Evolutionary conservation across 345 rosid species (phyloP), one percentile per base, ranked within the genome.

Genomic region (Pseudoturritis turrita): DNA sequence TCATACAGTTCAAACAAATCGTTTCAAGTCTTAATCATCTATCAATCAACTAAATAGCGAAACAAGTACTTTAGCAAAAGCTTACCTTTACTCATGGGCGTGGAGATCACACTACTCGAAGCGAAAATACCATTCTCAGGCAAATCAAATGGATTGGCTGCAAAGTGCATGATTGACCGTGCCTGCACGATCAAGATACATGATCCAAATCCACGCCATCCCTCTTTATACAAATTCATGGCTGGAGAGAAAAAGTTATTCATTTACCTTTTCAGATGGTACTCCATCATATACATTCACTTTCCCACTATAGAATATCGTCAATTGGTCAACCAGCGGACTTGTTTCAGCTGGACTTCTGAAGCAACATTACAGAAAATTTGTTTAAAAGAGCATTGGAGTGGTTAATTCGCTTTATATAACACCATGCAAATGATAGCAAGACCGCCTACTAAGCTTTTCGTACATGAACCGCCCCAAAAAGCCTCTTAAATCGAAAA

Each of bases 261-360:
- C 62, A 57, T 47, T 83, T 91, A 94, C 98, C 97, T 89, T 91
- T 77, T 88, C 91, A 53, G 86, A 82, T 39, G 92, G 84, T 72
- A 94, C 88, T 52, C 86, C 88, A 72, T 91, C 91, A 71, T 87
- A 94, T 33, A 91, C 98, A 64, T 88, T 89, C 76, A 94, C 90
- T 84, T 91, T 89, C n/a, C 98, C 98, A 44, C 89, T 74, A 75
- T 94, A 94, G 82, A 94, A 89, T 76, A 94, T 91, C 2, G 97
- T 88, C 98, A 94, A 86, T 76, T 94, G 97, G 72, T 83, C 90
- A 52, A 65, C 59, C 6, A 51, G 12, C 33, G 78, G 79, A 77
- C 72, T 82, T 36, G 79, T 55, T 57, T 78, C 87, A 74, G 73
- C 79, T 0, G 79, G 79, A 74, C 84, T 77, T 77, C 98, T 87